These are phyloP conservation scores for Colletotrichum nymphaeae DNA, from an alignment of 2,329 filamentous ascomycete species.

Conservation along the genomic window DNA sequence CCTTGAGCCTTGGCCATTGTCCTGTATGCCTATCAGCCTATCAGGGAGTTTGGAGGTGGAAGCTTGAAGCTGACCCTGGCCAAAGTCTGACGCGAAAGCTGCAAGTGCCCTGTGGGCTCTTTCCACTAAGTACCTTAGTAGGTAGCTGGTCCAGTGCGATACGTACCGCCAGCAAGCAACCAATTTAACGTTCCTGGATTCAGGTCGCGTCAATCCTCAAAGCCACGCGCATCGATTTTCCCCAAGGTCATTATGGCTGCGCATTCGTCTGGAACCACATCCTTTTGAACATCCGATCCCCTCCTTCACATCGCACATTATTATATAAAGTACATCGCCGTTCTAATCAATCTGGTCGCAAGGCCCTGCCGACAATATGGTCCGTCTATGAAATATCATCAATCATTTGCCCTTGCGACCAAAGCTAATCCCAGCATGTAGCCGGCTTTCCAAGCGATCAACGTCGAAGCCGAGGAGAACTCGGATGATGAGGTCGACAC, in stretches of 20 bases:
- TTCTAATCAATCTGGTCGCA: background rate
- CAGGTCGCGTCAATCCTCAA: slow-evolving; percentile 1
- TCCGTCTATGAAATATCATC: background rate
- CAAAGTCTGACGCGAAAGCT: background rate
- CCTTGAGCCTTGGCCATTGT: background rate
- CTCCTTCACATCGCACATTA: background rate
- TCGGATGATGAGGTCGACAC: slow-evolving; percentile 93
- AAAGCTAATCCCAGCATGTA: slow-evolving; percentile 41
- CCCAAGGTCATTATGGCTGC: background rate
- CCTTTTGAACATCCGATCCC: background rate
- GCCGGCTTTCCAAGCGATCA: slow-evolving; percentile 86
- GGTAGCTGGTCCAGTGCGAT: background rate
- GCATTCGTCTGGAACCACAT: background rate
- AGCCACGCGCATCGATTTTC: slow-evolving; percentile 2
- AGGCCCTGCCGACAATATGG: slow-evolving; percentile 14
- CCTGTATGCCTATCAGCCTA: background rate
- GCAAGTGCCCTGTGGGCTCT: background rate
- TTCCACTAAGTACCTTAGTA: no score
- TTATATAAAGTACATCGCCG: background rate
- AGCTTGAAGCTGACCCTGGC: background rate
- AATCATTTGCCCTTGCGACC: background rate
- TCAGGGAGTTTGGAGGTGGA: background rate
- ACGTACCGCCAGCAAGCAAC: background rate
- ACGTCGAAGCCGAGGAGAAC: slow-evolving; percentile 92
- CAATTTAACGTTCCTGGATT: slow-evolving; percentile 1